phyloP scores from a whole-genome alignment of 1,284 basidiomycete genomes.

The Papiliotrema terrestris region DNA sequence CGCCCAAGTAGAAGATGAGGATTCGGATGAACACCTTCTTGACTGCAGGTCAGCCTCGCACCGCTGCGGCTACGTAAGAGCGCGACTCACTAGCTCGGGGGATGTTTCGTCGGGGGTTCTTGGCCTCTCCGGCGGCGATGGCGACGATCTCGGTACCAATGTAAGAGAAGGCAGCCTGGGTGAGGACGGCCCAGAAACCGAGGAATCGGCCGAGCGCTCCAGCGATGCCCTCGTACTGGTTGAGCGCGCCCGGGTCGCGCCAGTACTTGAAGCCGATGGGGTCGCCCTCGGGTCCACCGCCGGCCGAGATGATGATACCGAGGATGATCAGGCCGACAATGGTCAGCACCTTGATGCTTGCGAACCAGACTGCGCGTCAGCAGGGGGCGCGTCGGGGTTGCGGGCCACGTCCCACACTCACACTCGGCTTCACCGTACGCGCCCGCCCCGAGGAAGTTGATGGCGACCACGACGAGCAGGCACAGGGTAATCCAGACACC shows the following conservation, averaged over 20 bases:
- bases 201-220: constrained; percentile 60
- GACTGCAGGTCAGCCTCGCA: too few species aligned
- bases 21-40: constrained; percentile 76
- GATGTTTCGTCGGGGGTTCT: constrained; percentile 73
- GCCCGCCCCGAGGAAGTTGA: constrained; percentile 50
- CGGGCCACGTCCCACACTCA: too few species aligned
- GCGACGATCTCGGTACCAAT: constrained; percentile 80
- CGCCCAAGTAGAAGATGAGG: constrained; percentile 62
- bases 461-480: constrained; percentile 46
- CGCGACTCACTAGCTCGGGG: constrained; percentile 74
- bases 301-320: constrained; percentile 66
- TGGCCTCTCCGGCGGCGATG: constrained; percentile 55
- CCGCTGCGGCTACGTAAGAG: too few species aligned
- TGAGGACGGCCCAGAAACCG: constrained; percentile 62
- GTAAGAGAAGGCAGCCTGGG: constrained; percentile 79
- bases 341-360: constrained; percentile 34
- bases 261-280: constrained; percentile 60
- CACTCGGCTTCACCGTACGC: constrained; percentile 45
- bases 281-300: constrained; percentile 59
- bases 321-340: constrained; percentile 51
- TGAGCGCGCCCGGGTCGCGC: constrained; percentile 59
- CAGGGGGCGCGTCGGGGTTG: too few species aligned
- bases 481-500: constrained; percentile 51
- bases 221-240: constrained; percentile 18
- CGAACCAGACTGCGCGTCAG: constrained; percentile 17